Percentiles rank a stretch among this genome's conserved stretches.
Conservation (phyloP, 106 monocot species). For the Cymbidium sinense region DNA sequence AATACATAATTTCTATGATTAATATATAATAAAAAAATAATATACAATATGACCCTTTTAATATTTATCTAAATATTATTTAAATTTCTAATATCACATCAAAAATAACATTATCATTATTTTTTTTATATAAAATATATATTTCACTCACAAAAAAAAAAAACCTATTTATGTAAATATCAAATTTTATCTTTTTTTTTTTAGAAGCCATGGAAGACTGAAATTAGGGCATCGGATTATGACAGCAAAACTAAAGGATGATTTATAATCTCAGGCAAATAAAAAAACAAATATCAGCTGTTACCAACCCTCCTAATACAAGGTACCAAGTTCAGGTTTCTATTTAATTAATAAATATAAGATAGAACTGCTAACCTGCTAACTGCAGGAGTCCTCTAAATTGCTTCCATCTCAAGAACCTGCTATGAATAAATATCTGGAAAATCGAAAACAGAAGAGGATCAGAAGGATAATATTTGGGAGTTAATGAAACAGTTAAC, state of each 20-base stretch:
- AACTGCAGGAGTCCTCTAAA: not conserved
- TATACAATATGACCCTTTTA: too few species aligned
- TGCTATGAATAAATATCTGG: not conserved
- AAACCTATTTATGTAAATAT: too few species aligned
- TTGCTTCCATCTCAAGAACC: not conserved
- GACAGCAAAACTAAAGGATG: not conserved
- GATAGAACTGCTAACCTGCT: not conserved
- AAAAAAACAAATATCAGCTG: not conserved
- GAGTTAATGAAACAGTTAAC: not conserved
- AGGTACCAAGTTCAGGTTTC: not conserved
- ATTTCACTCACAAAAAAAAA: too few species aligned
- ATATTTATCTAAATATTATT: too few species aligned
- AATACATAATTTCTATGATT: too few species aligned
- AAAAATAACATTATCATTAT: too few species aligned
- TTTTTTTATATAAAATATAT: too few species aligned
- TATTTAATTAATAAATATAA: not conserved
- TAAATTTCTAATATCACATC: too few species aligned
- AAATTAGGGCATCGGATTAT: not conserved
- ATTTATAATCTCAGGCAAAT: not conserved
- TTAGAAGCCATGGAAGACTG: not conserved
- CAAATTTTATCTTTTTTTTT: too few species aligned
- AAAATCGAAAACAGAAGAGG: not conserved
- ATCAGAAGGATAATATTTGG: too few species aligned
- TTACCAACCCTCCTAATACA: not conserved
- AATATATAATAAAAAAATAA: too few species aligned